Base-by-base conservation (phyloP, 2,329 filamentous ascomycete species). In the Penicillium italicum region DNA sequence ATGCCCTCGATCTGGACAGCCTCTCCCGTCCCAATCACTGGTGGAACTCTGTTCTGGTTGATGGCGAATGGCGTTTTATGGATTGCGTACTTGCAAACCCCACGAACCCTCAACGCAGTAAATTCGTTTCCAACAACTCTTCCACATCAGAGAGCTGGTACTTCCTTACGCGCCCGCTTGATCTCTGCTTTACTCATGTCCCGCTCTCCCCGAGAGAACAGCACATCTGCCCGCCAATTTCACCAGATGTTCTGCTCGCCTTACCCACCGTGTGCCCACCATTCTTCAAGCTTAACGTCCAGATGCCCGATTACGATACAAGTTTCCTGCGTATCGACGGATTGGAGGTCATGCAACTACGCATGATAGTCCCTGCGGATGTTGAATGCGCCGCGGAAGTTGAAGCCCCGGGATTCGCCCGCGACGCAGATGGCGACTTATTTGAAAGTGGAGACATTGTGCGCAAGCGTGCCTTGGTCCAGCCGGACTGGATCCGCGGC, bases 151-250 rank as follows among this genome's bases (percentile, higher is more conserved):
- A 99, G 64, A 80, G 80, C 31, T 97, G 91, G 87, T 99, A 92
- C 81, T 99, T 99, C 77, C 83, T 99, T n/a, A 79, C 90, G 1
- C 84, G 90, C 9, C 95, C 95, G 6, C 83, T 87, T 43, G 91
- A 99, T 73, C 84, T 93, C 9, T 97, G 93, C 79, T 99, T 93
- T 81, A 97, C 94, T 1, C 94, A 99, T 73, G 87, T 99, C 22
- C 92, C 94, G 5, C 84, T 96, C 53, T 84, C 91, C 54, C 88
- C 91, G 50, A 82, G 87, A 56, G 92, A 97, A 67, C 94, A 99
- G 72, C 94, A 97, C 69, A 87, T 99, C 53, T 92, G 92, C 57
- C 94, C 94, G 16, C 86, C 91, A 0, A 85, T 97, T 24, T 86
- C 90, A 4, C 88, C 91, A 56, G 91, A 97, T 65, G 84, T 95